These are phyloP conservation scores for Backusella morwellensis DNA, from an alignment of 192 early-diverging fungal genomes.

Conservation along the genomic window DNA sequence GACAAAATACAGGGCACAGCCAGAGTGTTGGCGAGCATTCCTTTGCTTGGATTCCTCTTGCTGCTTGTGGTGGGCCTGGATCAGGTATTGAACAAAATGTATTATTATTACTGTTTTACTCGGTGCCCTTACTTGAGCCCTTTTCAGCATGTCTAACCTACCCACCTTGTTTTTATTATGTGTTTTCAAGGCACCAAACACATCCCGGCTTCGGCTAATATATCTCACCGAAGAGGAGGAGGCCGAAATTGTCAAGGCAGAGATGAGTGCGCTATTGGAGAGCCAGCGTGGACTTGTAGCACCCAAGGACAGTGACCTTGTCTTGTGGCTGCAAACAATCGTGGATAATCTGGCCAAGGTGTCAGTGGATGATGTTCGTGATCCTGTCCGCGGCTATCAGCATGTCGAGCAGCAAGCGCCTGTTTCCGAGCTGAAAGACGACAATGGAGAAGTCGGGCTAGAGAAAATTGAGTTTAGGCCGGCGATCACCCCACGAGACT, in stretches of 20 bases:
- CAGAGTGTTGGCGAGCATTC: slow-evolving; percentile 30
- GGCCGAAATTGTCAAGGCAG: slow-evolving; percentile 34
- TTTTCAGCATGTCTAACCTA: not conserved
- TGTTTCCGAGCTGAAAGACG: not conserved
- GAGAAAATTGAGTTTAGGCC: not conserved
- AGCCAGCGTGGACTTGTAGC: slow-evolving; percentile 21
- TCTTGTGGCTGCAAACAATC: slow-evolving; percentile 34
- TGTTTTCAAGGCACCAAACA: slow-evolving; percentile 46
- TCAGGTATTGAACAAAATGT: slow-evolving; percentile 12
- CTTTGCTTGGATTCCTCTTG: slow-evolving; percentile 25
- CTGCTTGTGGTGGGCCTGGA: slow-evolving; percentile 34
- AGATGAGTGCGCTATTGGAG: slow-evolving; percentile 19
- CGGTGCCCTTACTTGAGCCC: too few relatives aligned
- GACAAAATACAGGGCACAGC: not conserved
- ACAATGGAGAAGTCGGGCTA: not conserved
- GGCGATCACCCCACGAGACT: not conserved
- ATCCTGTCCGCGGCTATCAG: slow-evolving; percentile 22
- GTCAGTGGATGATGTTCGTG: slow-evolving; percentile 32
- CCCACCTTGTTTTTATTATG: not conserved
- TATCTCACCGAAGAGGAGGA: slow-evolving; percentile 53
- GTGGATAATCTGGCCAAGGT: slow-evolving; percentile 24
- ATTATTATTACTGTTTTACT: too few relatives aligned
- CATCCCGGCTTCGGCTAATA: slow-evolving; percentile 46
- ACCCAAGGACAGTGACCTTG: slow-evolving; percentile 24
- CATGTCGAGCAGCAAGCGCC: not conserved